A percentile compares a stretch with the other conserved stretches of the same genome.
Conservation (phyloP, 306 rosid genomes). For the cucumber (Cucumis sativus) region Cucumber_9930_V3 NC_026660.2:20930501-20931000, state of each 20-base stretch:
- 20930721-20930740: constrained; percentile 92
- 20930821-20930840: constrained; percentile 94
- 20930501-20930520: constrained; percentile 73
- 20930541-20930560: constrained; percentile 88
- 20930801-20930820: constrained; percentile 86
- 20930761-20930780: constrained; percentile 69
- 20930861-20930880: constrained; percentile 88
- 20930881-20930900: constrained; percentile 77
- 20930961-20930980: constrained; percentile 67
- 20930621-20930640: constrained; percentile 75
- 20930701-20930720: constrained; percentile 96
- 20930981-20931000: constrained; percentile 83
- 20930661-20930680: constrained; percentile 95
- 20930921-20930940: constrained; percentile 78
- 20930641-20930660: constrained; percentile 87
- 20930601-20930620: constrained; percentile 71
- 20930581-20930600: constrained; percentile 94
- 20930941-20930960: constrained; percentile 88
- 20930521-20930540: constrained; percentile 95
- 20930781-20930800: constrained; percentile 93
- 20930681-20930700: constrained; percentile 91
- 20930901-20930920: constrained; percentile 78
- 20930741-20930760: constrained; percentile 76
- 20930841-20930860: constrained; percentile 83
- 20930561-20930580: constrained; percentile 79